Evolutionary conservation across 257 asterid species (phyloP).

Genomic region (Nyctanthes arbortristis): DNA sequence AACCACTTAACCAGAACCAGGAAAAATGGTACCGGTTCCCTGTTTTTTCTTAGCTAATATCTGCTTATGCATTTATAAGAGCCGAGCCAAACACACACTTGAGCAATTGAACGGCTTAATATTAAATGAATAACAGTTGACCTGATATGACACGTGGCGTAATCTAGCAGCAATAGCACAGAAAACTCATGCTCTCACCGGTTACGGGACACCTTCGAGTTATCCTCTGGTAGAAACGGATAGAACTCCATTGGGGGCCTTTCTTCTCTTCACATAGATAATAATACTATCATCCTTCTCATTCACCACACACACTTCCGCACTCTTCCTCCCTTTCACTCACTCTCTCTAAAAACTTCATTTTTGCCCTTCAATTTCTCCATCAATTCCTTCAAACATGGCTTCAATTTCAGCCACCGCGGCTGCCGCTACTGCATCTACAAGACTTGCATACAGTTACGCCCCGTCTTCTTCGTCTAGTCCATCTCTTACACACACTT

Average conservation of each 20-base stretch:
- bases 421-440: conserved; percentile 30
- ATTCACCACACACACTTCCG: background rate
- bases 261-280: background rate
- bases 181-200: background rate
- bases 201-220: background rate
- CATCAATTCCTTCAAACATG: conserved; percentile 27
- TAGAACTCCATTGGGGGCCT: conserved; percentile 31
- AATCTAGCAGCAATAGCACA: conserved; percentile 13
- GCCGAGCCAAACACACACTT: no score
- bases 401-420: conserved; percentile 52
- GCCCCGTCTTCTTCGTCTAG: conserved; percentile 22
- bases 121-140: no score
- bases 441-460: conserved; percentile 40
- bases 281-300: background rate
- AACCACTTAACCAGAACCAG: no score
- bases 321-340: background rate
- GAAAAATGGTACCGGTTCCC: no score
- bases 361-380: background rate
- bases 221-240: conserved; percentile 20
- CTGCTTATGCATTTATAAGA: no score
- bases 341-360: conserved; percentile 5
- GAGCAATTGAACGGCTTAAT: no score
- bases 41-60: no score
- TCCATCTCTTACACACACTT: conserved; percentile 21
- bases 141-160: conserved; percentile 13